Percentiles rank a stretch among this genome's conserved stretches.
These are phyloP conservation scores for Imleria badia DNA, from an alignment of 768 basidiomycete genomes.

Conservation along the genomic window DNA sequence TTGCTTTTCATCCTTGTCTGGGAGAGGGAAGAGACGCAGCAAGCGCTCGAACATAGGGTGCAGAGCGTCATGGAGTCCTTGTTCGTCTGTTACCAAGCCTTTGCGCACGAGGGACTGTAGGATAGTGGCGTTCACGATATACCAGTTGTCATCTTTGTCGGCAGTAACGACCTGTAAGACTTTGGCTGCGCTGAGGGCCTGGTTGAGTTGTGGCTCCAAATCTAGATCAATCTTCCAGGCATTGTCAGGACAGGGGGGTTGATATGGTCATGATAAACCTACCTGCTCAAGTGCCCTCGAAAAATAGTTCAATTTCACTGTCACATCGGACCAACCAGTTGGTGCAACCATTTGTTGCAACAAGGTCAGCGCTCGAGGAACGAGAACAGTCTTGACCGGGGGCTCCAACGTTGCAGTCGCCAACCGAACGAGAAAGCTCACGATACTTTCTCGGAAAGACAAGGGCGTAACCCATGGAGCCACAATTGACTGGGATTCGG, in stretches of 20 bases:
- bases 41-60: constrained; percentile 82
- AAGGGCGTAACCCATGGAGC: constrained; percentile 72
- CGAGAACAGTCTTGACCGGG: constrained; percentile 40
- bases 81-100: constrained; percentile 80
- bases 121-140: constrained; percentile 61
- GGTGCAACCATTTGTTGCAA: constrained; percentile 80
- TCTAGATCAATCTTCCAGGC: constrained; percentile 64
- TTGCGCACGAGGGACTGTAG: constrained; percentile 86
- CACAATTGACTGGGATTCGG: constrained; percentile 23
- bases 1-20: constrained; percentile 73
- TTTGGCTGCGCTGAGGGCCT: constrained; percentile 80
- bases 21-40: constrained; percentile 71
- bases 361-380: constrained; percentile 62
- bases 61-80: constrained; percentile 74
- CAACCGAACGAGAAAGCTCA: constrained; percentile 93
- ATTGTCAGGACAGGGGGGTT: constrained; percentile 2
- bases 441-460: constrained; percentile 82
- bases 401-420: constrained; percentile 64
- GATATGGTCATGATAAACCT: neutral
- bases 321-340: constrained; percentile 87
- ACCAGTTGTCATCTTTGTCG: constrained; percentile 86
- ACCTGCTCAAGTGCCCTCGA: constrained; percentile 81
- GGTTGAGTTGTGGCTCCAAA: constrained; percentile 58
- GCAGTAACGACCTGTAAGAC: constrained; percentile 84
- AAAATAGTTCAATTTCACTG: constrained; percentile 90